phyloP scores from a whole-genome alignment of 2,329 filamentous ascomycete species.

The Claviceps maximensis region DNA sequence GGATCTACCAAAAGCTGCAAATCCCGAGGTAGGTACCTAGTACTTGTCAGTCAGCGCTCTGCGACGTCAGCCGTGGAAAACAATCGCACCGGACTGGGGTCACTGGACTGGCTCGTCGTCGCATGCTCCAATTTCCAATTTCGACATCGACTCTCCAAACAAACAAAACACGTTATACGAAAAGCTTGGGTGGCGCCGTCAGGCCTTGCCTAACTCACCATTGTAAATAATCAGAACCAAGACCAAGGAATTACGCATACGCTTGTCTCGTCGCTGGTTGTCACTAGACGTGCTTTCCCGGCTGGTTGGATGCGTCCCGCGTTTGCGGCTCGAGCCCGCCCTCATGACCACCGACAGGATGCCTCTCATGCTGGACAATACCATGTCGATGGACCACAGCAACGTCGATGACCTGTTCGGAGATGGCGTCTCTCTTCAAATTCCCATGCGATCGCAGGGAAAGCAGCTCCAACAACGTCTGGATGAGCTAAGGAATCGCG shows the following conservation, averaged over 20 bases:
- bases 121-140: not conserved
- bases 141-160: not conserved
- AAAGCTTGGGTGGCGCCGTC: not conserved
- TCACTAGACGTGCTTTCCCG: not conserved
- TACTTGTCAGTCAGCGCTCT: not conserved
- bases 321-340: not conserved
- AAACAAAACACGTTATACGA: not conserved
- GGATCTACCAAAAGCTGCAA: not conserved
- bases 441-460: slow-evolving; percentile 30
- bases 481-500: slow-evolving; percentile 61
- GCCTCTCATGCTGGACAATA: slow-evolving; percentile 28
- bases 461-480: slow-evolving; percentile 61
- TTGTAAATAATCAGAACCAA: not conserved
- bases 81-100: not conserved
- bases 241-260: not conserved
- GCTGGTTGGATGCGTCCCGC: not conserved
- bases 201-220: not conserved
- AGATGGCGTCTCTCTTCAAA: slow-evolving; percentile 47
- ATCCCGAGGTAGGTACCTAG: not conserved
- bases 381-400: slow-evolving; percentile 38
- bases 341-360: slow-evolving; percentile 27
- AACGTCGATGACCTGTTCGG: slow-evolving; percentile 66
- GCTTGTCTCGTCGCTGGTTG: not conserved
- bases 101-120: not conserved
- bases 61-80: not conserved